Evolutionary conservation across 1,284 basidiomycete genomes (phyloP), one percentile per base, ranked within the genome.

Genomic region (Ganoderma lucidum): DNA sequence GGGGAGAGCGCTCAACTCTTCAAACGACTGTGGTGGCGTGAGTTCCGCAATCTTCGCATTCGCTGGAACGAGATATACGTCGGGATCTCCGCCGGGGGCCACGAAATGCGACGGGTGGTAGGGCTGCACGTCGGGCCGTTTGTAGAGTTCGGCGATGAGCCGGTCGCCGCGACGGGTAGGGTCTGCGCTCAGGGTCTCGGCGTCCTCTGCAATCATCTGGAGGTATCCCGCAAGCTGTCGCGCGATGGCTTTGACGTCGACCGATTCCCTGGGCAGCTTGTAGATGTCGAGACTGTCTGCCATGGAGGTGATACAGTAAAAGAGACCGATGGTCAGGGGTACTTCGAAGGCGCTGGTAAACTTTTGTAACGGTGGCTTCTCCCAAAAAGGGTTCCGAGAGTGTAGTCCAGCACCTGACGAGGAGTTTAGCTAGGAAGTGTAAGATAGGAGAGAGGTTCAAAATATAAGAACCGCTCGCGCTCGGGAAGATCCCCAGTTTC

Each of bases 21-120:
- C 55, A 6, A 70, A 44, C 23, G 69, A 45, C 10, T 61, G 32
- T 5, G 69, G 69, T 15, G 69, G 69, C 17, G 69, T 67, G 37
- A 62, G 66, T 30, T 42, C n/a, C 37, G 30, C 66, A 19, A 70
- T 67, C 35, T 60, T 66, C 35, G 66, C 66, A 39, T 70, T 44
- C 35, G 53, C 69, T 0, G 51, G 60, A 10, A 19, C 63, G 15
- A 70, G 53, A 37, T 70, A 63, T 8, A 42, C 30, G 45, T 70
- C 66, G 35, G 44, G 63, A 23, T 62, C n/a, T 2, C 28, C n/a
- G 15, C 58, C 41, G 1, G 23, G 28, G 10, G 37, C 61, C 9
- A 70, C 66, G 6, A 62, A 39, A 39, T 67, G 37, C 14, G 66
- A 58, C 3, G 35, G 35, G 35, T 35, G 35, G 35, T 35, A 35